Evolutionary conservation across 2,329 filamentous ascomycete species (phyloP).

Genomic region (Pyricularia sp.): DNA sequence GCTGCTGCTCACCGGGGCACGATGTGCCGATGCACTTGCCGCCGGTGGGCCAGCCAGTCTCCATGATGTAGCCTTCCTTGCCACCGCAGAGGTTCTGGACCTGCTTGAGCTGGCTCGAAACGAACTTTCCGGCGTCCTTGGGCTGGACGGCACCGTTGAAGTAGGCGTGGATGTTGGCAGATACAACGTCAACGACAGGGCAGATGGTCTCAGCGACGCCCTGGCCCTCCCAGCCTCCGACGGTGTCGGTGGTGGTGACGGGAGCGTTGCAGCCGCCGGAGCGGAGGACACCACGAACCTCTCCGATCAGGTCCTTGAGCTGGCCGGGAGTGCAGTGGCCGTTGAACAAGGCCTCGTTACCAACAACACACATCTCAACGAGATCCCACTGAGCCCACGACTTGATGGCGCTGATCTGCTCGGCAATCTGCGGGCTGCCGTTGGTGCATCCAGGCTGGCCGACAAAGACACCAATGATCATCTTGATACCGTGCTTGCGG

Average conservation of each 20-base stretch:
- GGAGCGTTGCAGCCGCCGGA: conserved; percentile 60
- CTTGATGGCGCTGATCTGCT: conserved; percentile 67
- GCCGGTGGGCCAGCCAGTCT: conserved; percentile 78
- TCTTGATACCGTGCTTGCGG: conserved; percentile 56
- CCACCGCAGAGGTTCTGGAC: conserved; percentile 60
- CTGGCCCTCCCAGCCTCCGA: conserved; percentile 63
- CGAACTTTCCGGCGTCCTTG: conserved; percentile 64
- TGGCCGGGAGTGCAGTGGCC: conserved; percentile 52
- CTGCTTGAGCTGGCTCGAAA: conserved; percentile 62
- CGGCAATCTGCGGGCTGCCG: conserved; percentile 48
- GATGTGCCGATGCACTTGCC: conserved; percentile 66
- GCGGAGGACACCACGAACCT: conserved; percentile 54
- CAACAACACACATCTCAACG: conserved; percentile 73
- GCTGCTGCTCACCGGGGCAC: conserved; percentile 56
- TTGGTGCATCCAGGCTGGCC: conserved; percentile 53
- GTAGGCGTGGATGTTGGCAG: conserved; percentile 87
- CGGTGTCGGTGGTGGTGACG: conserved; percentile 79
- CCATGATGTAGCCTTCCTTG: conserved; percentile 70
- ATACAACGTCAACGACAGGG: conserved; percentile 64
- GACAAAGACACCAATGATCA: conserved; percentile 87
- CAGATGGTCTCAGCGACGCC: conserved; percentile 55
- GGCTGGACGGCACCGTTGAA: conserved; percentile 69
- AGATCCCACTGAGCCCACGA: conserved; percentile 65
- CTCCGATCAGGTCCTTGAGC: conserved; percentile 62
- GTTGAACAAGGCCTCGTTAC: conserved; percentile 85